Conservation (phyloP, 176 grass and related monocot species). For the Carex scoparia region DNA sequence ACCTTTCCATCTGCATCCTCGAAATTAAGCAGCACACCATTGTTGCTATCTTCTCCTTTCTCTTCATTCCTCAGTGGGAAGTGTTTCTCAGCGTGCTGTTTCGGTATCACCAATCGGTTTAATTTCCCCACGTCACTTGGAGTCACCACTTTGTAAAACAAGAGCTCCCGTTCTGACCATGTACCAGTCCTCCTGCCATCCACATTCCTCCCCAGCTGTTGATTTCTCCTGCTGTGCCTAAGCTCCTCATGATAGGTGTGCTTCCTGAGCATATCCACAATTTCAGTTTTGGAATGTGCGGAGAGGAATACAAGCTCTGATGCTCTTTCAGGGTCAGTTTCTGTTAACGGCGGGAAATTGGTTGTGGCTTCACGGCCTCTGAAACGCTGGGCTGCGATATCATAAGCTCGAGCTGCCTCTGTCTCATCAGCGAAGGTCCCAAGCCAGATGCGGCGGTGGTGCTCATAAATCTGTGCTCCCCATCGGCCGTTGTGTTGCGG, state of each 20-base stretch:
- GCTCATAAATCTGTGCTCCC: slow-evolving; percentile 99
- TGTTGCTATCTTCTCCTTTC: background rate
- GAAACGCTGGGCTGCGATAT: slow-evolving; percentile 82
- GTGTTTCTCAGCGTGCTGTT: slow-evolving; percentile 96
- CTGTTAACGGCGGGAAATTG: slow-evolving; percentile 45
- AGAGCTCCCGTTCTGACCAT: slow-evolving; percentile 42
- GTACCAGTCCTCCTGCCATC: slow-evolving; percentile 31
- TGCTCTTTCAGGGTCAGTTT: slow-evolving; percentile 14
- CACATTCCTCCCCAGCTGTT: slow-evolving; percentile 30
- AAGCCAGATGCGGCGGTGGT: slow-evolving; percentile 88
- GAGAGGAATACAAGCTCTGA: slow-evolving; percentile 59
- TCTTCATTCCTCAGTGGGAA: slow-evolving; percentile 39
- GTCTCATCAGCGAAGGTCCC: slow-evolving; percentile 79
- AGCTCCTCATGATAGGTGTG: slow-evolving; percentile 91
- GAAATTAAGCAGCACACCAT: slow-evolving; percentile 81
- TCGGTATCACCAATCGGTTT: slow-evolving; percentile 92
- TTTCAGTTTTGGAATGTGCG: slow-evolving; percentile 69
- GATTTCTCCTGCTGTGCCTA: slow-evolving; percentile 45
- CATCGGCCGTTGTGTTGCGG: slow-evolving; percentile 97
- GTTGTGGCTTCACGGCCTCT: slow-evolving; percentile 61
- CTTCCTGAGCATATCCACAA: slow-evolving; percentile 95
- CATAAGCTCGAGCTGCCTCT: slow-evolving; percentile 60
- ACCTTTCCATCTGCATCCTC: slow-evolving; percentile 79
- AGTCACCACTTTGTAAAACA: slow-evolving; percentile 88
- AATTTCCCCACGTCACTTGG: slow-evolving; percentile 96